These are phyloP conservation scores for Aspergillus sp. DNA, from an alignment of 2,329 filamentous ascomycete species.

Conservation along the genomic window DNA sequence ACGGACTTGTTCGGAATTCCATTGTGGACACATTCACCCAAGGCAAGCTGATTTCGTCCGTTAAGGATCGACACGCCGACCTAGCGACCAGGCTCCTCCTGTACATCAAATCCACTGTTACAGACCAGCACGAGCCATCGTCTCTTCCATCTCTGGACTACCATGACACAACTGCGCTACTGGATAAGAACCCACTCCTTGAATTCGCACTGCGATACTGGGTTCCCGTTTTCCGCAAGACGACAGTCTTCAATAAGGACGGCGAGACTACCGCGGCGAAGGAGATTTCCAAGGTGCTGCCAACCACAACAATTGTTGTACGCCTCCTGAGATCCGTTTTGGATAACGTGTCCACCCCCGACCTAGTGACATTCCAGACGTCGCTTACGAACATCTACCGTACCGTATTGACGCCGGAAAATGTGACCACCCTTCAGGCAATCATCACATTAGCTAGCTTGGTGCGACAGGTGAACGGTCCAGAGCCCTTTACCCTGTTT, in stretches of 20 bases:
- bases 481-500: conserved; percentile 40
- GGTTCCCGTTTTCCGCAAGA: conserved; percentile 23
- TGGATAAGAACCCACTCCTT: conserved; percentile 42
- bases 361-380: conserved; percentile 27
- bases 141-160: conserved; percentile 29
- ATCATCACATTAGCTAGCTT: conserved; percentile 36
- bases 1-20: conserved; percentile 33
- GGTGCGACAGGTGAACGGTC: conserved; percentile 35
- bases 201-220: conserved; percentile 52
- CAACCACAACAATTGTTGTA: conserved; percentile 44
- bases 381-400: conserved; percentile 32
- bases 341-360: conserved; percentile 37
- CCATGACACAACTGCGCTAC: conserved; percentile 23
- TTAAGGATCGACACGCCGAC: conserved; percentile 38
- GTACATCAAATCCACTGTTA: conserved; percentile 33
- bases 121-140: conserved; percentile 30
- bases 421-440: conserved; percentile 50
- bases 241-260: conserved; percentile 28
- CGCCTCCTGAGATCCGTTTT: conserved; percentile 52
- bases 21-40: conserved; percentile 32
- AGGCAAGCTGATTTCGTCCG: conserved; percentile 28
- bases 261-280: conserved; percentile 40
- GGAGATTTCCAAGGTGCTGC: conserved; percentile 50
- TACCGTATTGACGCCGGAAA: conserved; percentile 34
- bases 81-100: conserved; percentile 33